Base-by-base conservation (phyloP, 306 rosid species). In the Clitoria ternatea region DNA sequence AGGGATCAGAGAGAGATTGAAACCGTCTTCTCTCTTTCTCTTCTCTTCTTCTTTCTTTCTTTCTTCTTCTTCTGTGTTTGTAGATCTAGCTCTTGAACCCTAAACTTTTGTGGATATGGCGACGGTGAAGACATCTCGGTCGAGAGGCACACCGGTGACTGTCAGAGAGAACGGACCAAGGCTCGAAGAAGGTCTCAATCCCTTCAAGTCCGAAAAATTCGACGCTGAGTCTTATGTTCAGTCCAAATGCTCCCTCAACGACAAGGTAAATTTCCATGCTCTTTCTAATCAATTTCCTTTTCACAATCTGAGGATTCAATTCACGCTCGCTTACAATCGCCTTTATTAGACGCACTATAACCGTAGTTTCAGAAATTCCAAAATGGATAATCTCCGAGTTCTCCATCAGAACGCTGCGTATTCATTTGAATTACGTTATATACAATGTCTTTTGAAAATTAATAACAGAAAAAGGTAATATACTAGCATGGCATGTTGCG, bases 161-260 rank as follows among this genome's bases (percentile, higher is more conserved):
- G 82, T 57, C 5, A 91, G 89, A 78, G 97, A 95, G 69, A 89
- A 84, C 47, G 97, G 91, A 64, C 67, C 71, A 1, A 89, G 87
- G 84, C 89, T 91, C 13, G 97, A 95, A 68, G 96, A 95, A 55
- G 92, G 93, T 20, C 86, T 95, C 66, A 85, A 62, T 82, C 77
- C 85, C 19, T 95, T 95, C 87, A 91, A 85, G 96, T 79, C 96
- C 26, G 97, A 95, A 12, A 79, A 84, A 78, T 95, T 95, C 55
- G 99, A 95, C 11, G 88, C 97, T 1, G 96, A 89, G 36, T 40
- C 69, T 36, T 95, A 83, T 56, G 88, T 95, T 0, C 96, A 87
- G 81, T 79, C 92, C 17, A 90, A 88, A 32, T 89, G 92, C 76
- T 67, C 96, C 49, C 92, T 91, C 75, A 89, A 90, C 81, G 99